Percentiles rank a stretch among this genome's conserved stretches.
These are phyloP conservation scores for Saccharomycopsis hybrid DNA, from an alignment of 1,139 yeast species.

Conservation along the genomic window DNA sequence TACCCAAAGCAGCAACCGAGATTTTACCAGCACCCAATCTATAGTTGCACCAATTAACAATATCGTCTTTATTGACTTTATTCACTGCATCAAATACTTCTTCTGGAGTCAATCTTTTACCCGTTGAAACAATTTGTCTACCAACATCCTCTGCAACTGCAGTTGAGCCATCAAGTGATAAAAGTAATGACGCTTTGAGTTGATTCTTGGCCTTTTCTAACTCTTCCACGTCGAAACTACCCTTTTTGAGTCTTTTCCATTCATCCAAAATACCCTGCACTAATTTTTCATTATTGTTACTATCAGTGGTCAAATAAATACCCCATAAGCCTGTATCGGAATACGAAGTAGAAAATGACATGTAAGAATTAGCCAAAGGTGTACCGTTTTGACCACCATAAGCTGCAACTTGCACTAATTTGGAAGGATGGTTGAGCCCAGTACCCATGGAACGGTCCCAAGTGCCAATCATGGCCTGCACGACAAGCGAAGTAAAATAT, in stretches of 20 bases:
- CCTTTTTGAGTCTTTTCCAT: slow-evolving; percentile 80
- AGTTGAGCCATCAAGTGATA: slow-evolving; percentile 90
- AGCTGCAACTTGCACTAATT: slow-evolving; percentile 71
- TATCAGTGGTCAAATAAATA: slow-evolving; percentile 81
- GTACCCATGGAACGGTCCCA: slow-evolving; percentile 90
- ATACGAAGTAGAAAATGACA: slow-evolving; percentile 95
- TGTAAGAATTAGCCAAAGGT: slow-evolving; percentile 83
- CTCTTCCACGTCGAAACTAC: slow-evolving; percentile 74
- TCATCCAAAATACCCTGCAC: slow-evolving; percentile 75
- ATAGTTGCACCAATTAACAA: slow-evolving; percentile 83
- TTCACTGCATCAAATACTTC: slow-evolving; percentile 85
- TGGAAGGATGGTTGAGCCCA: slow-evolving; percentile 66
- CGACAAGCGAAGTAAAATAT: slow-evolving; percentile 89
- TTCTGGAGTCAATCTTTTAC: slow-evolving; percentile 83
- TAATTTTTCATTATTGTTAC: slow-evolving; percentile 57
- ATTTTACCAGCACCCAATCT: slow-evolving; percentile 72
- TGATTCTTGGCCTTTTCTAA: slow-evolving; percentile 93
- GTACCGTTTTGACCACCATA: slow-evolving; percentile 44
- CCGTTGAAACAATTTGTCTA: slow-evolving; percentile 92
- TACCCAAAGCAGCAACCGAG: slow-evolving; percentile 88
- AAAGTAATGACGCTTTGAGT: slow-evolving; percentile 81
- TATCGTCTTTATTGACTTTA: slow-evolving; percentile 69
- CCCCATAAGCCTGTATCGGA: slow-evolving; percentile 99
- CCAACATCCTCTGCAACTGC: slow-evolving; percentile 98
- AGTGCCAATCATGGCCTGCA: slow-evolving; percentile 93